phyloP scores from a whole-genome alignment of 306 rosid species.

The Calophaca sinica region DNA sequence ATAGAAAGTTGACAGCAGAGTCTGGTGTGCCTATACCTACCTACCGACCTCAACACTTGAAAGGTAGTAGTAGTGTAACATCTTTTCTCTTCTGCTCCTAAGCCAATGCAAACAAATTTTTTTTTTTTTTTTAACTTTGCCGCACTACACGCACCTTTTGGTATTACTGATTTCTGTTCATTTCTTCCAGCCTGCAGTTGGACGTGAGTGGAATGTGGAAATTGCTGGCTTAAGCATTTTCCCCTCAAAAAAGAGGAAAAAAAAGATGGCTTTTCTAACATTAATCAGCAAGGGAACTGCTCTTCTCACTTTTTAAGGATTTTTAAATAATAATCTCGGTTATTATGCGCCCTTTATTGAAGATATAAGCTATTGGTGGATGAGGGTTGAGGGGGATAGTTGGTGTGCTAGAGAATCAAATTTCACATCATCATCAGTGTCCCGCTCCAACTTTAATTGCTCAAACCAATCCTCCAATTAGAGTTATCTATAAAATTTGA shows the following conservation, averaged over 20 bases:
- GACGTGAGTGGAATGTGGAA: not conserved
- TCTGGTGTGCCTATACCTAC: constrained; percentile 68
- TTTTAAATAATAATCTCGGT: not conserved
- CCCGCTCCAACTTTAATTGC: not conserved
- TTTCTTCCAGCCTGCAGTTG: constrained; percentile 6
- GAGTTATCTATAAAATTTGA: too few species aligned
- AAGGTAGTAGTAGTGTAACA: constrained; percentile 16
- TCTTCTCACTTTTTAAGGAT: not conserved
- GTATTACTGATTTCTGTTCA: not conserved
- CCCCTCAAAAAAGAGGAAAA: not conserved
- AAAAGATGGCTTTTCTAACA: not conserved
- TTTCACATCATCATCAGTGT: not conserved
- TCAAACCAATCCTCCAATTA: too few species aligned
- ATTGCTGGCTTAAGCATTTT: not conserved
- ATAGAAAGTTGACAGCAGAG: constrained; percentile 65
- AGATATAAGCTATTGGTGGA: not conserved
- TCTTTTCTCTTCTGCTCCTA: constrained; percentile 30
- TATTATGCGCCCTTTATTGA: not conserved
- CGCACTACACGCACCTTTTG: not conserved
- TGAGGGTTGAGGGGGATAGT: too few species aligned
- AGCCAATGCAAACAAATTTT: not conserved
- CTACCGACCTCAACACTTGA: constrained; percentile 26
- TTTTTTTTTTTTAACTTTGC: not conserved
- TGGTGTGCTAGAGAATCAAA: not conserved
- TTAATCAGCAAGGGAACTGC: not conserved